Conservation (phyloP, 2,329 filamentous ascomycete genomes). For the Xylaria digitata region DNA sequence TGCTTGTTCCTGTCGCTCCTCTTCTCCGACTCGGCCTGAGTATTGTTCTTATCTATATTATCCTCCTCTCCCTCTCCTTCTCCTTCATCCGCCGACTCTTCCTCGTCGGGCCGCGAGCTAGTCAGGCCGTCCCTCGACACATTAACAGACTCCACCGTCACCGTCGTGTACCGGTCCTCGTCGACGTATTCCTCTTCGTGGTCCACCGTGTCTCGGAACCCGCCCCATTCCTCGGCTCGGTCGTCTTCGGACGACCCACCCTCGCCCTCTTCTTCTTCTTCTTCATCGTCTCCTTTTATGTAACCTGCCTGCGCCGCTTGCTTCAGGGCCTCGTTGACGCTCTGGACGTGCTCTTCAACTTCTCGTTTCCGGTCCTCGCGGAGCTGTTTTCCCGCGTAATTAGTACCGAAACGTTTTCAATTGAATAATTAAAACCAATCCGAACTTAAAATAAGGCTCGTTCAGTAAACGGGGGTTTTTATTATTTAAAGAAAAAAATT, state of each 20-base stretch:
- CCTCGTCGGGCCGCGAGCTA: constrained; percentile 58
- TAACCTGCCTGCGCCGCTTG: constrained; percentile 66
- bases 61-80: too few species aligned
- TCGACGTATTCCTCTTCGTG: constrained; percentile 95
- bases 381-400: constrained; percentile 64
- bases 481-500: not conserved
- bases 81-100: constrained; percentile 54
- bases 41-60: constrained; percentile 40
- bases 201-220: constrained; percentile 70
- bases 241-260: constrained; percentile 46
- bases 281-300: constrained; percentile 50
- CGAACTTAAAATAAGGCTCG: not conserved
- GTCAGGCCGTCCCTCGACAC: constrained; percentile 79
- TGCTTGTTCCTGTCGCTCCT: constrained; percentile 49
- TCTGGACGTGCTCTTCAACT: constrained; percentile 82
- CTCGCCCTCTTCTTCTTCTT: constrained; percentile 46
- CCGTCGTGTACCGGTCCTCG: constrained; percentile 94
- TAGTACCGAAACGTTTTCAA: not conserved
- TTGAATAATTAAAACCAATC: too few species aligned
- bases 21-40: constrained; percentile 19
- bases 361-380: constrained; percentile 85
- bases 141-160: constrained; percentile 90
- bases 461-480: not conserved
- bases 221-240: constrained; percentile 67
- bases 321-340: constrained; percentile 76